Evolutionary conservation across 768 basidiomycete genomes (phyloP).

Genomic region (Neoboletus magnificus): DNA sequence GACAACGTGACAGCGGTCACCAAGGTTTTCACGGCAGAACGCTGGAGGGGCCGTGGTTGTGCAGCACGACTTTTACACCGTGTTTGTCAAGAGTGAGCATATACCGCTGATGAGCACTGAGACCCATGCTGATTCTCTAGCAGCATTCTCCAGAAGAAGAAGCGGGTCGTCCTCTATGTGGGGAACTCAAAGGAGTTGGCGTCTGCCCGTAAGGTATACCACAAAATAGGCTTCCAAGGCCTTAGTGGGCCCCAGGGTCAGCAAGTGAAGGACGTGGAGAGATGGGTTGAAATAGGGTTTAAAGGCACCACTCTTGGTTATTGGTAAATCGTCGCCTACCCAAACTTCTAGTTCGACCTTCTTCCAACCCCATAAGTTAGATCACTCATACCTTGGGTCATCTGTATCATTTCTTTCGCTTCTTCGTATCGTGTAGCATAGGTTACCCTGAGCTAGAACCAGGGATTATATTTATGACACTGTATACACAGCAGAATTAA

Average conservation of each 20-base stretch:
- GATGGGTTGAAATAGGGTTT: slow-evolving; percentile 21
- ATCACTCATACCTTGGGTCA: not conserved
- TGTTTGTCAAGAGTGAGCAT: not conserved
- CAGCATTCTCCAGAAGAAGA: slow-evolving; percentile 33
- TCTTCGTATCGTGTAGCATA: slow-evolving; percentile 15
- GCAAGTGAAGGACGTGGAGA: slow-evolving; percentile 13
- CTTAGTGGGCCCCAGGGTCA: slow-evolving; percentile 2
- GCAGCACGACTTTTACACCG: not conserved
- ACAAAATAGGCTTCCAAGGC: slow-evolving; percentile 23
- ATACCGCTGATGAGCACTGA: not conserved
- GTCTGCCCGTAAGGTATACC: slow-evolving; percentile 21
- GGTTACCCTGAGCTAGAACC: not conserved
- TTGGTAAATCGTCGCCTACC: slow-evolving; percentile 8
- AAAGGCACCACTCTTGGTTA: slow-evolving; percentile 11
- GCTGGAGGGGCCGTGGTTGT: not conserved
- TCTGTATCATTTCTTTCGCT: not conserved
- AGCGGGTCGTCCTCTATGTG: slow-evolving; percentile 54
- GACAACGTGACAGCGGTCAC: not conserved
- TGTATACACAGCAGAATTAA: not conserved
- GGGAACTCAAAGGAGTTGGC: slow-evolving; percentile 32
- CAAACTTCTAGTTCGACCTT: not conserved
- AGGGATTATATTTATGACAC: not conserved
- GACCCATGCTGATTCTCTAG: slow-evolving; percentile 1
- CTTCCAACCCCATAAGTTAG: not conserved
- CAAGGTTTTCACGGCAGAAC: not conserved